A percentile compares a stretch with the other conserved stretches of the same genome.
These are phyloP conservation scores for Glycine soja DNA, from an alignment of 306 rosid species.

Conservation along the genomic window DNA sequence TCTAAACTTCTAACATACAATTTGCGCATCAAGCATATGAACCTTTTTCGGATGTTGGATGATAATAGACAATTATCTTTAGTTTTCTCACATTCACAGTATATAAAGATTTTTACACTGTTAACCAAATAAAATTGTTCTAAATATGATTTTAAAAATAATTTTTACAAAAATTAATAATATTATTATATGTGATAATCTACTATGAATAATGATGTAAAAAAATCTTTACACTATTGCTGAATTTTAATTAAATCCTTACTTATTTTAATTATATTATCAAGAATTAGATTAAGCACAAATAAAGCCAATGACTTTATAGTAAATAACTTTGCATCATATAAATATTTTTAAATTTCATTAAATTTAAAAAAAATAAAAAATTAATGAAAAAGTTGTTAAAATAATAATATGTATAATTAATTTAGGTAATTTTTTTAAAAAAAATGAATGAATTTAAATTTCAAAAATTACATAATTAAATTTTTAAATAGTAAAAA, in stretches of 20 bases:
- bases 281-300: too few species aligned
- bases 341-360: background rate
- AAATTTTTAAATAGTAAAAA: background rate
- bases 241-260: too few species aligned
- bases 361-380: background rate
- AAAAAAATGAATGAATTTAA: background rate
- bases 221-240: too few species aligned
- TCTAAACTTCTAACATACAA: too few species aligned
- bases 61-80: background rate
- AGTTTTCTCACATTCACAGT: background rate
- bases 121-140: background rate
- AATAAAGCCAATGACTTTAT: background rate
- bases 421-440: background rate
- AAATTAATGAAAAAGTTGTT: background rate
- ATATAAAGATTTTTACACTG: background rate
- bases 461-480: background rate
- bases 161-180: background rate
- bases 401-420: background rate
- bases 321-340: background rate
- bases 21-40: background rate
- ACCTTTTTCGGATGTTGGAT: background rate
- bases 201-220: too few species aligned
- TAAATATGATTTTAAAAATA: background rate
- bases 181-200: too few species aligned
- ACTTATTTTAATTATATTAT: too few species aligned